Evolutionary conservation across 2,329 filamentous ascomycete species (phyloP), one percentile per base, ranked within the genome.

Genomic region (Fusarium veterinarium): DNA sequence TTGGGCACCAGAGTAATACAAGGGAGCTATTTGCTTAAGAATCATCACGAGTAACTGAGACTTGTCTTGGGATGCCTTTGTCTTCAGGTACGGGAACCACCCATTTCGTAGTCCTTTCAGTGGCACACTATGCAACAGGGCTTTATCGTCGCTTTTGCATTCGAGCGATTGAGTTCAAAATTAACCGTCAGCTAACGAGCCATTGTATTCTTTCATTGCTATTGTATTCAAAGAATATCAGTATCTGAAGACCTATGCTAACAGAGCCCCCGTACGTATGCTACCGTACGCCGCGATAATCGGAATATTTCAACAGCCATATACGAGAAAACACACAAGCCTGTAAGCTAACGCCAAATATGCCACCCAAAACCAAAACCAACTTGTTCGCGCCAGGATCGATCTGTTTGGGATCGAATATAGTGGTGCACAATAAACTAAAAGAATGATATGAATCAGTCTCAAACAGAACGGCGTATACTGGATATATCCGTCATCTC

Each of bases 401-500:
- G 23, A 19, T 53, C 13, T 45, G 25, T 48, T 42, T 37, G 30
- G 16, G 3, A 25, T 60, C n/a, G 12, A 53, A 44, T 13, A 8
- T 12, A 35, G 42, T 33, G 10, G 19, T 63, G 30, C 30, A 28
- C 17, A 38, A 60, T 8, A 44, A 49, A 58, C 4, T 38, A 20
- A 49, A 13, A n/a, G 11, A 5, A 14, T 11, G 4, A n/a, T 7
- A 14, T 20, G 25, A 17, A 17, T 3, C 5, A 11, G 11, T 30
- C 13, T 60, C 71, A 79, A 35, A 67, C 73, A 20, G 70, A 67
- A 40, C 74, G 74, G 30, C 62, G 67, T 30, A 67, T 52, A 58
- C 74, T 79, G 8, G 71, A 57, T 25, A 81, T 69, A 4, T 80
- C 78, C 31, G 79, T 80, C 73, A 83, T 76, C 61, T 84, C 82